Evolutionary conservation across 495 filamentous ascomycete genomes (phyloP), one percentile per base, ranked within the genome.

Genomic region (Peziza echinospora): DNA sequence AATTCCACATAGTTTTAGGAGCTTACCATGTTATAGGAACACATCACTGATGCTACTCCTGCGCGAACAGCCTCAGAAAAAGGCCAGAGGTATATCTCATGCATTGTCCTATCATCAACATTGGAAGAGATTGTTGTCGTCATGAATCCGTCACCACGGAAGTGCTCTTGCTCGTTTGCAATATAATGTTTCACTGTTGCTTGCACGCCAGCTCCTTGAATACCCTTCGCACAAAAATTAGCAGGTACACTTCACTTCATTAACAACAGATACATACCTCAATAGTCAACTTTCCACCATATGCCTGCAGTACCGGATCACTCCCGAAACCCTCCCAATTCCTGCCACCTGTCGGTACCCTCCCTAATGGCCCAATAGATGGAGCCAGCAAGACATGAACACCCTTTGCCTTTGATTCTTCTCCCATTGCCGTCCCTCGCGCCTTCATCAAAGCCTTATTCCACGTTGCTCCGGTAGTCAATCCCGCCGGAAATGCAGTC

Each of bases 81-180:
- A 1, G 80, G 80, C 82, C 82, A 87, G 4, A 82, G 64, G 54
- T 84, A 86, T 13, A 84, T 49, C 51, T 85, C 80, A 59, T 85
- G 81, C 17, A 85, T 57, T 0, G 80, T 80, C 13, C 77, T 67
- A 49, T 86, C 81, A 60, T 84, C 78, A 56, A 73, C 64, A 44
- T 72, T 67, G 17, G 46, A 44, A 5, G 51, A 58, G 40, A 59
- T 30, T 13, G 45, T 44, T 17, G 42, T 46, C 24, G 43, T 19
- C 6, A 40, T 42, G 1, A 39, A 21, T 5, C 24, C 41, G 44
- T 54, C 48, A 9, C 55, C 54, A 22, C 55, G 49, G 47, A 47
- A 57, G 22, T 47, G 60, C 59, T 83, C 80, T 61, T 82, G 80
- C 62, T 84, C 80, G 55, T 86, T 80, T 24, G 71, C 77, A 49